These are phyloP conservation scores for Lycium barbarum DNA, from an alignment of 257 asterid genomes.

Conservation along the genomic window DNA sequence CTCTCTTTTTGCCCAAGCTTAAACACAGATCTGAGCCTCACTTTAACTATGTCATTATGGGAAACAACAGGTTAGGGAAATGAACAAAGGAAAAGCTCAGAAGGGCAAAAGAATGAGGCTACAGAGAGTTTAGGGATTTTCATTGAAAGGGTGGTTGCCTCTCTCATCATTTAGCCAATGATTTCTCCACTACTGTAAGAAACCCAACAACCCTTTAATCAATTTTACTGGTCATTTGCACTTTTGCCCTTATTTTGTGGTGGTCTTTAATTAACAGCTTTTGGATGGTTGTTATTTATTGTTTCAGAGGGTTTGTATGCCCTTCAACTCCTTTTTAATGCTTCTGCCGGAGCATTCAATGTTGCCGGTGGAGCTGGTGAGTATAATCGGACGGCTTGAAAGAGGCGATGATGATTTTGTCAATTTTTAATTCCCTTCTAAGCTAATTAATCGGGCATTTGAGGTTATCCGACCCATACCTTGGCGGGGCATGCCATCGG, in stretches of 20 bases:
- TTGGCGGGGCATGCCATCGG: conserved; percentile 52
- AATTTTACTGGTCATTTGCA: not conserved
- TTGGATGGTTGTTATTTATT: not conserved
- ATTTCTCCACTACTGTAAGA: conserved; percentile 22
- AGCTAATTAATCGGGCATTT: conserved; percentile 16
- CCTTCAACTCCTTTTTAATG: not conserved
- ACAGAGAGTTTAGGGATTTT: conserved; percentile 30
- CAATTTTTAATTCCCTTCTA: not conserved
- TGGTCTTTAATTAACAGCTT: not conserved
- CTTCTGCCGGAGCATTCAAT: not conserved
- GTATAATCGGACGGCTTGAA: not conserved
- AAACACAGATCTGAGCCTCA: conserved; percentile 33
- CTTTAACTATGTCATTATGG: too few relatives aligned
- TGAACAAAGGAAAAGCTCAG: conserved; percentile 15
- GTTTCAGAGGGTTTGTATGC: not conserved
- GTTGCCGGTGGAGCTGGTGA: not conserved
- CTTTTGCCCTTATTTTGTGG: too few relatives aligned
- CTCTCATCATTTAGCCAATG: conserved; percentile 47
- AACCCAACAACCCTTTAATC: conserved; percentile 33
- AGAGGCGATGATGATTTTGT: conserved; percentile 11
- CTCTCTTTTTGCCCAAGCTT: not conserved
- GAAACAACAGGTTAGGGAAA: not conserved
- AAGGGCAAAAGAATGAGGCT: conserved; percentile 23
- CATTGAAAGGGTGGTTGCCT: conserved; percentile 59
- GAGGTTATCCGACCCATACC: conserved; percentile 45